Percentiles rank a stretch among this genome's conserved stretches.
Conservation (phyloP, 2,329 filamentous ascomycete genomes). For the Paecilomyces sp. region DNA sequence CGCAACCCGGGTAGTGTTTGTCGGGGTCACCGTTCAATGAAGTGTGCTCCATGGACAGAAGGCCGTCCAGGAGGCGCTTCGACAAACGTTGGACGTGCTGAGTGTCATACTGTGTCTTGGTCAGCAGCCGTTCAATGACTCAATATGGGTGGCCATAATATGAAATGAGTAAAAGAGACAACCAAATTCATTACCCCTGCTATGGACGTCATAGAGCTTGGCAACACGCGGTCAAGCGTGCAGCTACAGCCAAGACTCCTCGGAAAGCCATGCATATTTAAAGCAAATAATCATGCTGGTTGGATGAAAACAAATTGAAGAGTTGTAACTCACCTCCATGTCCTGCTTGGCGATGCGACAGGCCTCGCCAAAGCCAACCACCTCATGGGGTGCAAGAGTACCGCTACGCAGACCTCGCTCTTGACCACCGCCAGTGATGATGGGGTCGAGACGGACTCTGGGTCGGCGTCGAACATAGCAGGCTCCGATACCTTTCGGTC, state of each 20-base stretch:
- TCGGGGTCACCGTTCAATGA: slow-evolving; percentile 78
- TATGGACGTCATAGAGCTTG: slow-evolving; percentile 52
- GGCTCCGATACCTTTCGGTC: slow-evolving; percentile 92
- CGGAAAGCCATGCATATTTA: slow-evolving; percentile 87
- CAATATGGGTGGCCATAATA: slow-evolving; percentile 5
- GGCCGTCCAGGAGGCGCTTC: slow-evolving; percentile 71
- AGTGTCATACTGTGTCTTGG: slow-evolving; percentile 69
- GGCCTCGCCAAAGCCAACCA: slow-evolving; percentile 91
- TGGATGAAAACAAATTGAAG: background rate
- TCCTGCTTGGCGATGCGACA: slow-evolving; percentile 87
- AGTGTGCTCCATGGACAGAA: slow-evolving; percentile 87
- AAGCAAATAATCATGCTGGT: slow-evolving; percentile 68
- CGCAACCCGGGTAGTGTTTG: slow-evolving; percentile 88
- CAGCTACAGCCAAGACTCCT: slow-evolving; percentile 55
- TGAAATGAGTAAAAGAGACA: slow-evolving; percentile 17
- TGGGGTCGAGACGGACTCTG: slow-evolving; percentile 85
- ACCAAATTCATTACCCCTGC: slow-evolving; percentile 57
- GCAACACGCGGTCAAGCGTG: slow-evolving; percentile 25
- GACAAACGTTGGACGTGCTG: slow-evolving; percentile 78
- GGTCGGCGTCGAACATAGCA: slow-evolving; percentile 92
- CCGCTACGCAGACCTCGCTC: slow-evolving; percentile 92
- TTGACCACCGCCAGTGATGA: slow-evolving; percentile 94
- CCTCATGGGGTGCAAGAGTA: slow-evolving; percentile 79
- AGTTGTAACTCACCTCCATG: slow-evolving; percentile 64
- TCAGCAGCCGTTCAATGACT: slow-evolving; percentile 13